These are phyloP conservation scores for Phlebiopsis flavidoalba DNA, from an alignment of 768 basidiomycete genomes.

Conservation along the genomic window DNA sequence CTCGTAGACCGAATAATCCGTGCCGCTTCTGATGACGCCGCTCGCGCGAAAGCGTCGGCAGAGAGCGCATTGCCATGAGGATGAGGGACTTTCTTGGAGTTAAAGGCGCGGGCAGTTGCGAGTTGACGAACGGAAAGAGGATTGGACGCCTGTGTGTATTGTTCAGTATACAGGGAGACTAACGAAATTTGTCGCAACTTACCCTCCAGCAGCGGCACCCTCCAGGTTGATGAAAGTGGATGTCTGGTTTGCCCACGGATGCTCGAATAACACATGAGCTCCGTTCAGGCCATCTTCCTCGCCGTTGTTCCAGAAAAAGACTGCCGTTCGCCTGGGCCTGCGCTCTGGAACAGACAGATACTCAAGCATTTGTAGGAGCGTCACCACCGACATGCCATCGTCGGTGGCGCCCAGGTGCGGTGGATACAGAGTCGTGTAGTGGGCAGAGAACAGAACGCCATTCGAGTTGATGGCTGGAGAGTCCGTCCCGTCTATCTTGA, in stretches of 20 bases:
- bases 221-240: slow-evolving; percentile 77
- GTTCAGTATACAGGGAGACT: neutral
- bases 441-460: slow-evolving; percentile 71
- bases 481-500: slow-evolving; percentile 55
- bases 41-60: slow-evolving; percentile 62
- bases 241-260: slow-evolving; percentile 67
- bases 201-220: slow-evolving; percentile 79
- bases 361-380: slow-evolving; percentile 59
- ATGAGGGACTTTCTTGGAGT: slow-evolving; percentile 37
- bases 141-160: slow-evolving; percentile 54
- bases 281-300: slow-evolving; percentile 78
- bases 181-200: slow-evolving; percentile 13
- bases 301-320: slow-evolving; percentile 86
- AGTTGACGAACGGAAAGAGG: slow-evolving; percentile 70
- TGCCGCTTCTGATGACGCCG: slow-evolving; percentile 62
- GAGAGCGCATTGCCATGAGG: slow-evolving; percentile 72
- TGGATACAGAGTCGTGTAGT: slow-evolving; percentile 71
- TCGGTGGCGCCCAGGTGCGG: slow-evolving; percentile 74
- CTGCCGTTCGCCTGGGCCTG: slow-evolving; percentile 50
- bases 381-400: slow-evolving; percentile 69
- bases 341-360: slow-evolving; percentile 31
- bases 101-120: slow-evolving; percentile 49
- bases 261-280: slow-evolving; percentile 58
- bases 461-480: slow-evolving; percentile 26
- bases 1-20: slow-evolving; percentile 71